Base-by-base conservation (phyloP, 1,284 basidiomycete genomes). In the Ustilago cynodontis region DNA sequence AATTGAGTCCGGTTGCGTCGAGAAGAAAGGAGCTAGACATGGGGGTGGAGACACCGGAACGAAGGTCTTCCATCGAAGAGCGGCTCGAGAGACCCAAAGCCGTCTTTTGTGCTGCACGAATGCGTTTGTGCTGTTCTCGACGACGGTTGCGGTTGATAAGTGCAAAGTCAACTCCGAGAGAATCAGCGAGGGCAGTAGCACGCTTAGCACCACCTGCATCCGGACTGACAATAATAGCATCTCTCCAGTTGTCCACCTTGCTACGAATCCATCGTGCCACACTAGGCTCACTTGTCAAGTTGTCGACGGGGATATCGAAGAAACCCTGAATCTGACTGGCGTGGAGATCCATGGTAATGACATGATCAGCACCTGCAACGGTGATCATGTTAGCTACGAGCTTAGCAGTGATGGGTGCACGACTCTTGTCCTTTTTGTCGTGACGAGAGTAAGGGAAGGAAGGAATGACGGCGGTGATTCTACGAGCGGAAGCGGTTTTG, bases 311-410 rank as follows among this genome's bases (percentile, higher is more conserved):
- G 79, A 99, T 95, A 87, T 99, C 95, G 86, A 99, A 99, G 89
- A 99, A 99, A 13, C 96, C 96, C 87, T 99, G 96, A 77, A 99
- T 98, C 88, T 99, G 96, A 79, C 93, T 94, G 13, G 96, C 97
- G 86, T 99, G 96, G 45, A 99, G 89, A 86, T 99, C 96, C 92
- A 99, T 95, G 22, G 96, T 99, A 84, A 99, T 99, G 83, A 99
- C 93, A 86, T 99, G 96, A 88, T 99, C 95, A 79, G 94, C 95
- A 31, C 96, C 96, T 16, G 97, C 96, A 28, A 97, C 93, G 45
- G 92, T 93, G 67, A 99, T 90, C 91, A 99, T 95, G 88, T 98
- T 99, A 52, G 96, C 96, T 37, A 95, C 94, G 64, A 99, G 91
- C 89, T 99, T 99, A 65, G 97, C 95, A 1, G 97, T 98, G 87